These are phyloP conservation scores for Gossypium longicalyx DNA, from an alignment of 345 rosid species.

Conservation along the genomic window DNA sequence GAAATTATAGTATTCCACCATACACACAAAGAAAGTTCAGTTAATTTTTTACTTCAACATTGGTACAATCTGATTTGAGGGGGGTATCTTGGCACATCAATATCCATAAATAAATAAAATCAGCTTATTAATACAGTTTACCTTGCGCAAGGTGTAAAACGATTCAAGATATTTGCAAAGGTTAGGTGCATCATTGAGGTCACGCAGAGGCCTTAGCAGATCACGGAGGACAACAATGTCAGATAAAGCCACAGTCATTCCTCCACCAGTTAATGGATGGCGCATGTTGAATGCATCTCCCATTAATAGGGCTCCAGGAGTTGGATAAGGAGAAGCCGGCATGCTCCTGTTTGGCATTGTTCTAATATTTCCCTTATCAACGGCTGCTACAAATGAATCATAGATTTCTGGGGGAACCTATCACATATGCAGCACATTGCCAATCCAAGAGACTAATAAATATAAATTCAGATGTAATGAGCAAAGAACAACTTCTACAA, in stretches of 20 bases:
- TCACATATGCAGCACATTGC: constrained; percentile 2
- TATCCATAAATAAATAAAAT: background rate
- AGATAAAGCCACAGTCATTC: constrained; percentile 47
- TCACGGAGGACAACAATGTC: constrained; percentile 45
- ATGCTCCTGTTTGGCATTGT: constrained; percentile 53
- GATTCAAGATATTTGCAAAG: constrained; percentile 51
- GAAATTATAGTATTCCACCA: background rate
- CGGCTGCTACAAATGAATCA: constrained; percentile 37
- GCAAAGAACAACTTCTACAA: background rate
- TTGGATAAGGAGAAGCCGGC: constrained; percentile 46
- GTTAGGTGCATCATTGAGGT: constrained; percentile 37
- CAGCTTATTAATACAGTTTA: constrained; percentile 13
- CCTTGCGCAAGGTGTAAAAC: constrained; percentile 47
- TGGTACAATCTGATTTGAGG: background rate
- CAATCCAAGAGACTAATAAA: background rate
- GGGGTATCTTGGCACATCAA: background rate
- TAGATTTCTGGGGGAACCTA: constrained; percentile 40
- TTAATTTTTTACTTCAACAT: background rate
- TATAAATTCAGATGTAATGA: background rate
- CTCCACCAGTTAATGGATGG: constrained; percentile 49
- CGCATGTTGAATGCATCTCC: constrained; percentile 57
- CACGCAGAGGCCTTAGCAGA: constrained; percentile 37
- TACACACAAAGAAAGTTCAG: background rate
- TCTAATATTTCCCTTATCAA: constrained; percentile 41
- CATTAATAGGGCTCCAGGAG: constrained; percentile 47